phyloP scores from a whole-genome alignment of 2,329 filamentous ascomycete genomes.

The Alternaria brassicae region DNA sequence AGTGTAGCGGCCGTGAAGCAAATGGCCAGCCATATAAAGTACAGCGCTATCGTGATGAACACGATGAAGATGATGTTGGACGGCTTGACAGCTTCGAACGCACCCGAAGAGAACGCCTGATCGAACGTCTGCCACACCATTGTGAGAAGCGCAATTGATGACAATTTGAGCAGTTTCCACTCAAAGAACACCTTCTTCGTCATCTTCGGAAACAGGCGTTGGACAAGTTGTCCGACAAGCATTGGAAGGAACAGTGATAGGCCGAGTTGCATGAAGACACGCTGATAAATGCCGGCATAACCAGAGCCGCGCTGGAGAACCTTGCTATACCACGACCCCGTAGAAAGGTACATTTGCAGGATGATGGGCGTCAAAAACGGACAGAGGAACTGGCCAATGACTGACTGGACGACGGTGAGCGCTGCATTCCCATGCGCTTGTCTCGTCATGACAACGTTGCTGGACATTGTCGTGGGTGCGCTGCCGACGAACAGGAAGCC shows the following conservation, averaged over 20 bases:
- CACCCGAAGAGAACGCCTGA: conserved; percentile 69
- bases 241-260: conserved; percentile 72
- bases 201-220: conserved; percentile 62
- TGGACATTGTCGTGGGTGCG: conserved; percentile 75
- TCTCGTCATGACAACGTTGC: conserved; percentile 77
- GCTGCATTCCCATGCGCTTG: conserved; percentile 68
- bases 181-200: conserved; percentile 62
- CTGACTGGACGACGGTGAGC: conserved; percentile 65
- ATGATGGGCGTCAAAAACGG: conserved; percentile 71
- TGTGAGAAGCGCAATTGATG: conserved; percentile 56
- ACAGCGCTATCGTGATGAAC: conserved; percentile 71
- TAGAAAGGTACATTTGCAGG: conserved; percentile 67
- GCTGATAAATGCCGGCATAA: conserved; percentile 67
- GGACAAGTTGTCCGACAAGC: conserved; percentile 66
- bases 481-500: conserved; percentile 73
- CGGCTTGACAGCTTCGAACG: conserved; percentile 64
- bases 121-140: conserved; percentile 71
- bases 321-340: conserved; percentile 61
- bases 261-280: conserved; percentile 72
- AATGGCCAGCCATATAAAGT: conserved; percentile 67
- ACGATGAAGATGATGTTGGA: conserved; percentile 71
- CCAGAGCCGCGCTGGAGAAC: conserved; percentile 61
- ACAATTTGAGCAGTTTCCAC: conserved; percentile 56
- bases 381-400: conserved; percentile 73
- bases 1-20: conserved; percentile 64